phyloP scores from a whole-genome alignment of 2,329 filamentous ascomycete species.

The Penicillium sp. region DNA sequence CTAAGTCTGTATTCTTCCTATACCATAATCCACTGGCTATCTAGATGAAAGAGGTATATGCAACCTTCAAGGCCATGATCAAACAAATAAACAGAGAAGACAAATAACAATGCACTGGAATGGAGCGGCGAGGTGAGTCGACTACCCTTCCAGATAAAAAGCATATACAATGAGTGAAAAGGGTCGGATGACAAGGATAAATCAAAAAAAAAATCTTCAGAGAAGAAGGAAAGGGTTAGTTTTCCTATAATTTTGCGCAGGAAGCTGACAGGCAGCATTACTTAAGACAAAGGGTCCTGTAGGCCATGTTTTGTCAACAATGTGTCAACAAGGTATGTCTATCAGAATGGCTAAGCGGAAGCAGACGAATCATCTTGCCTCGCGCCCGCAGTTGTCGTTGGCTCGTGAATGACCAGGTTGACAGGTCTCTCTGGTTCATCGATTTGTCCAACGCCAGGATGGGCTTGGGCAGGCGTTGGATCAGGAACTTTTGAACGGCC shows the following conservation, averaged over 20 bases:
- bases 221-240: neutral
- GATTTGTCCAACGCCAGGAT: conserved; percentile 20
- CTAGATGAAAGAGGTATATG: neutral
- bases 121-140: neutral
- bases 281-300: neutral
- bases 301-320: neutral
- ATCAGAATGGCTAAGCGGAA: neutral
- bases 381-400: neutral
- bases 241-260: neutral
- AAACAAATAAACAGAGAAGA: neutral
- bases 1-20: neutral
- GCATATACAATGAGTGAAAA: neutral
- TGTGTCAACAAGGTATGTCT: neutral
- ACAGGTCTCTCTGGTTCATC: conserved; percentile 38
- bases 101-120: neutral
- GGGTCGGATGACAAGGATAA: neutral
- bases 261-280: neutral
- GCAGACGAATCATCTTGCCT: neutral
- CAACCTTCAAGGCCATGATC: neutral
- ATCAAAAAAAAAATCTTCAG: neutral
- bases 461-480: conserved; percentile 18
- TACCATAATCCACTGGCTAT: neutral
- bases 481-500: conserved; percentile 27
- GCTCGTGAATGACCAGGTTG: conserved; percentile 24
- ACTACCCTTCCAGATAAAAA: neutral